Base-by-base conservation (phyloP, 2,329 filamentous ascomycete species). In the Colletotrichum chrysophilum region DNA sequence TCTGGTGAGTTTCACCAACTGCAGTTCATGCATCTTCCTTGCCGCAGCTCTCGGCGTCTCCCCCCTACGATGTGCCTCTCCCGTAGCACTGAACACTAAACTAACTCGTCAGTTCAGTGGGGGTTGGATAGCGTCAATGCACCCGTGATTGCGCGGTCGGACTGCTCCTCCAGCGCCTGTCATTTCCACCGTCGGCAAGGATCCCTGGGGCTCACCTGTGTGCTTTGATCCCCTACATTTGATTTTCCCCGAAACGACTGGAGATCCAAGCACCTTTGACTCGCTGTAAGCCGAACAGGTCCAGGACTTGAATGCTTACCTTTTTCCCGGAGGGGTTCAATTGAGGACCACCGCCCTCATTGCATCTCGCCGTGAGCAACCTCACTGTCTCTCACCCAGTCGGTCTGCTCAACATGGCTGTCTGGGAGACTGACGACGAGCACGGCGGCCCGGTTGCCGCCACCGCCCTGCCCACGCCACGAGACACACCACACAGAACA, bases 401-500 rank as follows among this genome's bases (percentile, higher is more conserved):
- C 43, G 32, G 26, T 70, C 60, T 21, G 7, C 36, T 64, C 79
- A 84, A 78, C 61, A 93, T 92, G 90, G 86, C 86, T 75, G 85
- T 85, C 62, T 92, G 91, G 91, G 90, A 92, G 81, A 93, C 90
- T 8, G 91, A 93, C 76, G 90, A 93, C 80, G 91, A 93, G 82
- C 89, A 89, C 78, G 86, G 88, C 78, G 87, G 87, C 76, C 89
- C 89, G 77, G 89, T 90, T 78, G 87, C 88, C 77, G 88, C 91
- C 79, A 74, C 74, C 38, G 87, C 91, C 62, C 87, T 96, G 74
- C 93, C 95, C 34, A 93, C 94, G 43, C 93, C 94, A 13, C 89
- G 90, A 43, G 92, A 94, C 78, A 94, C 94, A 30, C 93, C 94
- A 24, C 95, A 94, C 80, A 90, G 93, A 79, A 93, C 93, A 9